Evolutionary conservation across 805 yeast genomes (phyloP).

Genomic region (Saturnispora dispora): DNA sequence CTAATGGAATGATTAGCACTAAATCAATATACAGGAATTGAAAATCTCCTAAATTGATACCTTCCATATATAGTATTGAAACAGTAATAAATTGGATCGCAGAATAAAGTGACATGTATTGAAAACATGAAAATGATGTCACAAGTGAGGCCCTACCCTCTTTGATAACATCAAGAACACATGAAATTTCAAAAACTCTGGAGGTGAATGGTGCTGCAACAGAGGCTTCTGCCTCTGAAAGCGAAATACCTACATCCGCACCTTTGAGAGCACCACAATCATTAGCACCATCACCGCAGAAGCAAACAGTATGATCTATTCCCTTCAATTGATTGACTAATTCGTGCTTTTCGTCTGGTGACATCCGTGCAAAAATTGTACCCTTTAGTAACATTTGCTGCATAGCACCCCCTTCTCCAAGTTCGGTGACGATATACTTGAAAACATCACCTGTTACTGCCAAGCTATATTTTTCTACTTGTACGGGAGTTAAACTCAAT

Average conservation of each 20-base stretch:
- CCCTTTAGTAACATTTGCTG: slow-evolving; percentile 60
- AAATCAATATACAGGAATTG: slow-evolving; percentile 92
- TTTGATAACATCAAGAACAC: slow-evolving; percentile 82
- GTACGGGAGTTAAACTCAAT: slow-evolving; percentile 46
- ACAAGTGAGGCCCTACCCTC: slow-evolving; percentile 95
- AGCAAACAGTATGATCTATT: slow-evolving; percentile 87
- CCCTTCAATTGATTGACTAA: slow-evolving; percentile 78
- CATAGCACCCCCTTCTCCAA: slow-evolving; percentile 33
- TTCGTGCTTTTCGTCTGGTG: slow-evolving; percentile 98
- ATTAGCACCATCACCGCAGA: slow-evolving; percentile 99
- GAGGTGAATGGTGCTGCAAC: slow-evolving; percentile 99
- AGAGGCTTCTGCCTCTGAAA: slow-evolving; percentile 96
- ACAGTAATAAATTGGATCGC: slow-evolving; percentile 93
- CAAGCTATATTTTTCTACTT: slow-evolving; percentile 42
- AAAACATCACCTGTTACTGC: slow-evolving; percentile 94
- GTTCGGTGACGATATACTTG: slow-evolving; percentile 57
- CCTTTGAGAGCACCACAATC: slow-evolving; percentile 98
- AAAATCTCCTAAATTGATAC: slow-evolving; percentile 92
- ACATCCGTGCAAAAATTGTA: slow-evolving; percentile 89
- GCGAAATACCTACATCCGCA: slow-evolving; percentile 93
- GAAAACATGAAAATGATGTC: slow-evolving; percentile 93
- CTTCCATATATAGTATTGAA: slow-evolving; percentile 73
- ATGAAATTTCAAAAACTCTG: slow-evolving; percentile 78
- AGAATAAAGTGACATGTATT: slow-evolving; percentile 93
- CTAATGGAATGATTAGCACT: slow-evolving; percentile 84